A percentile compares a stretch with the other conserved stretches of the same genome.
Evolutionary conservation across 805 yeast species (phyloP).

Genomic region (Kockiozyma suomiensis): DNA sequence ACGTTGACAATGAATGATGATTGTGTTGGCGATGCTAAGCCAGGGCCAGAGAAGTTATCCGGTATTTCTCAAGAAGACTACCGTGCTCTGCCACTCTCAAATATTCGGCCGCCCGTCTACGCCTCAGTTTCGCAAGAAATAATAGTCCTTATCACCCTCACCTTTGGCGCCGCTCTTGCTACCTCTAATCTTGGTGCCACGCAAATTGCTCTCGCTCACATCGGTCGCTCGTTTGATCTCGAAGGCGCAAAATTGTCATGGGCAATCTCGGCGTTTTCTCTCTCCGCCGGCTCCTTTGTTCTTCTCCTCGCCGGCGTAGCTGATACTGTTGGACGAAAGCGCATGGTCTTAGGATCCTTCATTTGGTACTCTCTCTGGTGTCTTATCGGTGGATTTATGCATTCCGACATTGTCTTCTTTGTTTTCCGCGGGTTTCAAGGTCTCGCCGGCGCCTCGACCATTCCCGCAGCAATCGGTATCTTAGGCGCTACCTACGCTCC

Average conservation of each 20-base stretch:
- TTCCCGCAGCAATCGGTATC: constrained; percentile 54
- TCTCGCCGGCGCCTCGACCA: constrained; percentile 47
- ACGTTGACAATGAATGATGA: too few relatives aligned
- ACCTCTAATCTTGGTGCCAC: constrained; percentile 46
- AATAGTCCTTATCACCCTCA: constrained; percentile 41
- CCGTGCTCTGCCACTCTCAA: constrained; percentile 9
- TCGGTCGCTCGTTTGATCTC: constrained; percentile 44
- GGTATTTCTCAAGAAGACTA: constrained; percentile 1
- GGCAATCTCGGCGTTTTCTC: constrained; percentile 47
- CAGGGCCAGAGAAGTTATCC: too few relatives aligned
- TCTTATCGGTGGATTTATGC: constrained; percentile 43
- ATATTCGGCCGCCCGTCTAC: constrained; percentile 46
- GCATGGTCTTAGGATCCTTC: constrained; percentile 45
- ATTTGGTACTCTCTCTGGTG: constrained; percentile 41
- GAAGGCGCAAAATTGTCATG: constrained; percentile 50
- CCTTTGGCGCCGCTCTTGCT: constrained; percentile 49
- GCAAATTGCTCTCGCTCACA: constrained; percentile 44
- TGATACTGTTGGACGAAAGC: constrained; percentile 51
- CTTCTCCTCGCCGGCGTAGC: constrained; percentile 51
- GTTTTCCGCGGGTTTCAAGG: constrained; percentile 52
- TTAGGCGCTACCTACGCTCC: constrained; percentile 43
- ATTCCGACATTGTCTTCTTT: constrained; percentile 43
- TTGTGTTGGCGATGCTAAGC: too few relatives aligned
- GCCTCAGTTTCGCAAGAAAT: constrained; percentile 43
- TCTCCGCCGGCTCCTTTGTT: constrained; percentile 50